Base-by-base conservation (phyloP, 2,329 filamentous ascomycete genomes). In the Nemania sp. region DNA sequence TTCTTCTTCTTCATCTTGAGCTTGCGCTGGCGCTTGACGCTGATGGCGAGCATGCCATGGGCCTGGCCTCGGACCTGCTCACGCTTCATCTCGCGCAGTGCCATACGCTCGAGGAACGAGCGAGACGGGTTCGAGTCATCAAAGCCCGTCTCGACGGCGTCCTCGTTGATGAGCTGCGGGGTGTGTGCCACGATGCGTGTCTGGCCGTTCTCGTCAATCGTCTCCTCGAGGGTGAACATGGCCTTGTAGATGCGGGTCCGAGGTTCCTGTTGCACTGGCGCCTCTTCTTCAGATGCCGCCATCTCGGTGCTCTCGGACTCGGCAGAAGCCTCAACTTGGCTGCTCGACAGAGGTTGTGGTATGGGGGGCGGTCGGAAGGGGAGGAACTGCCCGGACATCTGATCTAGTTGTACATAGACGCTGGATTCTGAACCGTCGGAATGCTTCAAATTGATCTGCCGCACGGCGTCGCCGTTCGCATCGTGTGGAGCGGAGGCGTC, bases 1-100 rank as follows among this genome's bases (percentile, higher is more conserved):
- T 99, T 99, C 86, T 98, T 94, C 87, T 98, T 99, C 90, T 99
- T 99, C 93, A 99, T 99, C 87, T 92, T 97, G 73, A 97, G 80
- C 81, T 95, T 96, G 74, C 92, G 84, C 78, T 96, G 92, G 76
- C 95, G 85, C 83, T 89, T 92, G 69, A 97, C 94, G 73, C 91
- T 96, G 74, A 99, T 92, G 65, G 92, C 86, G 63, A 88, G 79
- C 89, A 97, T 93, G 62, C 75, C 72, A 55, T 75, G 75, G 71
- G 67, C 76, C 66, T 78, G 79, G 56, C 78, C 77, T 64, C 81
- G 78, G 53, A 79, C 78, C 57, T 86, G 81, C 65, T 87, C 82
- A 60, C 84, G 86, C 62, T 79, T 81, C 69, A 86, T 75, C 76
- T 89, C 85, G 65, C 88, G 85, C 71, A 82, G 78, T 52, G 85